phyloP scores from a whole-genome alignment of 495 filamentous ascomycete genomes.

The Pyrenula massariospora region DNA sequence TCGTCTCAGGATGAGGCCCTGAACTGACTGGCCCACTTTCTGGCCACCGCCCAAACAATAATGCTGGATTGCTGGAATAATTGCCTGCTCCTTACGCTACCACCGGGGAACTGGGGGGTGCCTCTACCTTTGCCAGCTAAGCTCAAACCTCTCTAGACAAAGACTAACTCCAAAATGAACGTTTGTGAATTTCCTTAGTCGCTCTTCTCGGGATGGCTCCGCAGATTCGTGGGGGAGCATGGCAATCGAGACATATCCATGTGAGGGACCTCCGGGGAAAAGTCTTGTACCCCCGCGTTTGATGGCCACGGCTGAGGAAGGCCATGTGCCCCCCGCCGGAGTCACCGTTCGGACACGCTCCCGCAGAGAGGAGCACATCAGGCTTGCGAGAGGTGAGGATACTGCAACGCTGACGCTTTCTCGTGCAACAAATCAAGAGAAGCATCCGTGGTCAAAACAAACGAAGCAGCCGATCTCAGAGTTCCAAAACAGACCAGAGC shows the following conservation, averaged over 20 bases:
- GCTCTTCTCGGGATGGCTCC: not conserved
- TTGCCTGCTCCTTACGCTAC: not conserved
- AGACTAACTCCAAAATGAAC: not conserved
- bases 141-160: not conserved
- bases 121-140: not conserved
- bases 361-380: too few species aligned
- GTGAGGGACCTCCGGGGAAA: too few species aligned
- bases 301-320: too few species aligned
- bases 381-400: too few species aligned
- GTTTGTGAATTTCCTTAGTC: not conserved
- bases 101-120: not conserved
- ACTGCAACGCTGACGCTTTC: too few species aligned
- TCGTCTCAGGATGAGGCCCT: too few species aligned
- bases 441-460: too few species aligned
- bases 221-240: not conserved
- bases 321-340: not conserved
- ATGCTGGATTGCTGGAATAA: not conserved
- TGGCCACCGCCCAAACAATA: not conserved
- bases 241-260: too few species aligned
- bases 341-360: not conserved
- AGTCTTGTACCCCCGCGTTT: not conserved
- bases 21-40: too few species aligned
- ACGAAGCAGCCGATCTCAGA: too few species aligned
- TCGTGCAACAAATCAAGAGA: too few species aligned
- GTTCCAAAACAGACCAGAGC: too few species aligned